Base-by-base conservation (phyloP, 1,284 basidiomycete genomes). In the Coriolopsis trogii region DNA sequence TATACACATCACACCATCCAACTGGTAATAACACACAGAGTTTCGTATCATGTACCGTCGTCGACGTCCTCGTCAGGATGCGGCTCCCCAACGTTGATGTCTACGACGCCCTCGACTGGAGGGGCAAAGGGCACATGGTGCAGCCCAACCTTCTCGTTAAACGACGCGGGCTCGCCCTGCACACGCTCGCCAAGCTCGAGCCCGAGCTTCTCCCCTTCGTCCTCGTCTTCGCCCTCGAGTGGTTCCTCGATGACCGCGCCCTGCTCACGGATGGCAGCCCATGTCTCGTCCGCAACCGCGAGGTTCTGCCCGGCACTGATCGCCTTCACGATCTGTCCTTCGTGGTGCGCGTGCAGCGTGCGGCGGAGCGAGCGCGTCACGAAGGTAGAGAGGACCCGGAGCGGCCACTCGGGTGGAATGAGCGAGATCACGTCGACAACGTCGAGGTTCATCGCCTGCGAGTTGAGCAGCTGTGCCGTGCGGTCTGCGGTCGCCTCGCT, bases 391-490 rank as follows among this genome's bases (percentile, higher is more conserved):
- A 94, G 76, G 6, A 82, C 71, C 20, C 78, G 75, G 3, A 95
- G 71, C 0, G 91, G 81, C 91, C 91, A 95, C 31, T 81, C 72
- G 24, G 80, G 67, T 0, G 93, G 93, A 18, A 95, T 78, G 15
- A 84, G 72, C 2, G 83, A 73, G 15, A 94, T 74, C 26, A 94
- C 91, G 65, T 93, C 88, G 15, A 85, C 60, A 2, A 85, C 79
- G 62, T 95, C 90, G 28, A 95, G 75, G 62, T 87, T 87, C 55
- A 84, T 77, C 2, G 87, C 88, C 66, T 94, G 93, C 1, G 92
- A 83, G 63, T 89, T 87, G 18, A 96, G 72, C 21, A 95, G 70
- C 29, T 77, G 77, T 3, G 89, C 80, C 0, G 89, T 83, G 20
- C 82, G 81, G 13, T 77, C 73, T 3, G 73, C 65, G 28, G 74